Conservation (phyloP, 2,329 filamentous ascomycete genomes). For the Colletotrichum higginsianum region DNA sequence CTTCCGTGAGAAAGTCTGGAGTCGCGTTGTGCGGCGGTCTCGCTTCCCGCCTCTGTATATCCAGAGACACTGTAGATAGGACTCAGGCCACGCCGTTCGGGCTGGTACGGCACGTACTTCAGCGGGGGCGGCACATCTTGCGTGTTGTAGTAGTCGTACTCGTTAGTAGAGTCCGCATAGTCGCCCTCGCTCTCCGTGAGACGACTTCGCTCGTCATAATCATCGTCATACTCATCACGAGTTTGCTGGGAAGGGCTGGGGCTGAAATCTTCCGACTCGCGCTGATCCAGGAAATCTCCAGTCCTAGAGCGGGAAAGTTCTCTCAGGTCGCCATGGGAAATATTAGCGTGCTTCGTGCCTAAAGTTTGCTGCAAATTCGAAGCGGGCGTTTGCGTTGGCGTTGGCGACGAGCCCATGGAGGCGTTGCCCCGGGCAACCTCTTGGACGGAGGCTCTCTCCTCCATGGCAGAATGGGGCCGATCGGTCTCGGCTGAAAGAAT, state of each 20-base stretch:
- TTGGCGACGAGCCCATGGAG: slow-evolving; percentile 74
- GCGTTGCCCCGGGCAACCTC: slow-evolving; percentile 73
- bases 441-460: slow-evolving; percentile 72
- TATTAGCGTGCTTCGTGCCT: slow-evolving; percentile 77
- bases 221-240: slow-evolving; percentile 61
- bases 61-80: slow-evolving; percentile 95
- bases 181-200: slow-evolving; percentile 44
- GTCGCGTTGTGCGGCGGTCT: slow-evolving; percentile 70
- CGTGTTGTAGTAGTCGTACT: slow-evolving; percentile 67
- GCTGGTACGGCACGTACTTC: slow-evolving; percentile 78
- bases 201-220: slow-evolving; percentile 45
- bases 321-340: slow-evolving; percentile 72
- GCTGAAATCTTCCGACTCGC: slow-evolving; percentile 54
- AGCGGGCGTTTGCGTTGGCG: slow-evolving; percentile 69
- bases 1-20: slow-evolving; percentile 66
- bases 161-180: slow-evolving; percentile 59
- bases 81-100: slow-evolving; percentile 81
- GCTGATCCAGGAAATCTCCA: slow-evolving; percentile 59
- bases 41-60: slow-evolving; percentile 79
- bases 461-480: slow-evolving; percentile 77
- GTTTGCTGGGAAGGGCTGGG: slow-evolving; percentile 54
- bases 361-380: slow-evolving; percentile 71
- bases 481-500: slow-evolving; percentile 88
- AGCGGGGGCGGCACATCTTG: slow-evolving; percentile 76
- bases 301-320: slow-evolving; percentile 61